phyloP scores from a whole-genome alignment of 371 early-diverging fungal genomes.

The Mucor irregularis region DNA sequence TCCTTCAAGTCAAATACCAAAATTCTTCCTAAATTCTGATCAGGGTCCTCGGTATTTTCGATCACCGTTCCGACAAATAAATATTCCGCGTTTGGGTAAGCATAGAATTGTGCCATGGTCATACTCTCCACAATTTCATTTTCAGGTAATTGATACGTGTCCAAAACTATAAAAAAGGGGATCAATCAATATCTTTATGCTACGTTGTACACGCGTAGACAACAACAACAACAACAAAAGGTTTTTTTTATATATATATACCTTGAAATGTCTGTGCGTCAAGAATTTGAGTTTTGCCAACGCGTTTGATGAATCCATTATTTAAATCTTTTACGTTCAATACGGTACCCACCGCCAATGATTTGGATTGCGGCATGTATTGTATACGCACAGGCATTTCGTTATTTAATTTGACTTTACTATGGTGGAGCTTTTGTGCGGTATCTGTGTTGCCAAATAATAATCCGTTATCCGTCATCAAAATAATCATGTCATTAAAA shows the following conservation, averaged over 20 bases:
- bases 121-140: slow-evolving; percentile 53
- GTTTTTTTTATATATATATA: no score
- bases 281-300: slow-evolving; percentile 61
- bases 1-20: slow-evolving; percentile 51
- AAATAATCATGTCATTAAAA: slow-evolving; percentile 62
- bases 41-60: slow-evolving; percentile 42
- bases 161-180: slow-evolving; percentile 20
- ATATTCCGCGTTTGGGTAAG: slow-evolving; percentile 28
- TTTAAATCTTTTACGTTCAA: slow-evolving; percentile 21
- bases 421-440: slow-evolving; percentile 82
- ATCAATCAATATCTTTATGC: not conserved
- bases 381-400: slow-evolving; percentile 71
- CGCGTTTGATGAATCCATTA: slow-evolving; percentile 41
- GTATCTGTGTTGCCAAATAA: slow-evolving; percentile 76
- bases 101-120: slow-evolving; percentile 28
- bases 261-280: slow-evolving; percentile 78
- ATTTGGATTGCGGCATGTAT: slow-evolving; percentile 52
- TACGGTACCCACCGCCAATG: slow-evolving; percentile 62
- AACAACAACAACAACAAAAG: not conserved
- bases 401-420: slow-evolving; percentile 58
- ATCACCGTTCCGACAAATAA: slow-evolving; percentile 66
- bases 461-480: slow-evolving; percentile 62
- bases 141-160: slow-evolving; percentile 32
- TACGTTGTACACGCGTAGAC: not conserved
- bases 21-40: slow-evolving; percentile 57